Base-by-base conservation (phyloP, 2,329 filamentous ascomycete species). In the Teratosphaeria viscida region DNA sequence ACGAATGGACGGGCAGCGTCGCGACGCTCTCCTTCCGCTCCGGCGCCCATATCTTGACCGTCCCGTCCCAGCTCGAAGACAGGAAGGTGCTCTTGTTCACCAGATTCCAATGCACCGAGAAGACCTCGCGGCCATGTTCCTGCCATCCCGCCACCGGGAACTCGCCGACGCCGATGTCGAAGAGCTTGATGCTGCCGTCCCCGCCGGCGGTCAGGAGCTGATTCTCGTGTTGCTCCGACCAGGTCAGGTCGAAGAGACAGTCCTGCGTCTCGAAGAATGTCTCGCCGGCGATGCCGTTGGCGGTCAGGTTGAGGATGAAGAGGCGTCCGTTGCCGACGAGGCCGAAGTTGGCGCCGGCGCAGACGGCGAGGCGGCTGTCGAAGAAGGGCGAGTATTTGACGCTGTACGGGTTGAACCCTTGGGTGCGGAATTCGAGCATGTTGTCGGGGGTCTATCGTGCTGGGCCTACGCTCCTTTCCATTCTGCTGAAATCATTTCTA, bases 361-460 rank as follows among this genome's bases (percentile, higher is more conserved):
- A 89, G 68, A 96, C 91, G 60, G 92, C 92, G 64, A 99, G 85
- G 64, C 92, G 86, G 65, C 89, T 94, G 78, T 97, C 94, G 78
- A 95, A 95, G 79, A 96, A 99, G 6, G 94, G 94, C 59, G 92
- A 97, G 81, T 97, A 99, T 77, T 96, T 96, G 75, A 96, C 91
- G 67, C 89, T 90, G 77, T 95, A 96, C 69, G 92, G 92, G 75
- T 97, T 96, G 82, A 85, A 97, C 70, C 94, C 94, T 72, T 90
- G 83, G 26, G 94, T 97, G 64, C 89, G 88, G 77, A 89, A 97
- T 77, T 96, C 91, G 68, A 97, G 86, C 91, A 97, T 96, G 58
- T 64, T 78, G 23, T 23, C 23, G 23, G 23, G 1, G n/a, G 8
- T 49, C n/a, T 49, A 23, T 49, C 16, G 23, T 10, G 19, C n/a